Base-by-base conservation (phyloP, 768 basidiomycete species). In the Termitomyces sp. region DNA sequence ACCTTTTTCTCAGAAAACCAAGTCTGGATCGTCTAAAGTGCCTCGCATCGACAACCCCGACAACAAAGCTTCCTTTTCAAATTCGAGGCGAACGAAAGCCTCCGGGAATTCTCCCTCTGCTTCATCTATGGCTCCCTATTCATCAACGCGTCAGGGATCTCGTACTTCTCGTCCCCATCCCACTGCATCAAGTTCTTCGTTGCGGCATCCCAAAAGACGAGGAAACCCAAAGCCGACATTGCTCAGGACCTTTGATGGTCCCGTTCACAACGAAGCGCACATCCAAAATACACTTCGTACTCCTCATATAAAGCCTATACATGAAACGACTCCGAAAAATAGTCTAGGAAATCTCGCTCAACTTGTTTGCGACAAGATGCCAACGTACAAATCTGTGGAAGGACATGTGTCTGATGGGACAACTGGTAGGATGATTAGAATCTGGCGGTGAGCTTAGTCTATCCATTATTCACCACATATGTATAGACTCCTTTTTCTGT, bases 361-460 rank as follows among this genome's bases (percentile, higher is more conserved):
- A 53, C 41, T 64, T 37, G 68, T 64, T 21, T 58, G 60, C 28
- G 65, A 66, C 11, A 63, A 65, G 32, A 50, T 62, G 19, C 72
- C 74, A 17, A 58, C 64, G 37, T 77, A 76, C 62, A 60, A 64
- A n/a, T 65, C 64, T 19, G 55, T 62, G 2, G 64, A 70, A 40
- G 75, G 74, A 17, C 55, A 58, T 40, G 30, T 69, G 21, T 45
- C 64, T 3, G 56, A 62, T 28, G 64, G 62, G 21, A 66, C 57
- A 28, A 59, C 62, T 14, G 59, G 62, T 5, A 57, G 57, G 51
- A 5, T 22, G 43, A 52, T 59, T 1, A 61, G 59, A 48, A 54
- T 81, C 15, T 79, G 74, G 71, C 79, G 84, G 83, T 81, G 60
- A 56, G 70, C 65, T 19, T 22, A n/a, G 12, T 12, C 0, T n/a